Conservation (phyloP, 495 filamentous ascomycete genomes). For the Penicillium malachiteum region DNA sequence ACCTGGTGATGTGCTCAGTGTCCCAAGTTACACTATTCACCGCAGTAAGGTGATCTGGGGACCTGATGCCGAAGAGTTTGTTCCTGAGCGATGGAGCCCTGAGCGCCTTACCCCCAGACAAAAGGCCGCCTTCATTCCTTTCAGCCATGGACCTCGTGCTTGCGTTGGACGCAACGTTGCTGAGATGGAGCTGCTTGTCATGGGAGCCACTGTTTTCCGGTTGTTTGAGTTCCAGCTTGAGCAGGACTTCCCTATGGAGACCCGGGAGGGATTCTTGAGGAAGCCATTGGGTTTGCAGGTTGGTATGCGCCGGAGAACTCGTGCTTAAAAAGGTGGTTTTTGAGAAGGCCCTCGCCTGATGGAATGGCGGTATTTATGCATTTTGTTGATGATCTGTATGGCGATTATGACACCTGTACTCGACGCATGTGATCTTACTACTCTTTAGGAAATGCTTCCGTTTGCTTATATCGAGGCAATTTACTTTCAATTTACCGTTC, state of each 20-base stretch:
- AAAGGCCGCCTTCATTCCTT: slow-evolving; percentile 79
- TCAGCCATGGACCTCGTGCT: slow-evolving; percentile 74
- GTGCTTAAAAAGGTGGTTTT: slow-evolving; percentile 4
- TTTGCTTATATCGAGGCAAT: too few species aligned
- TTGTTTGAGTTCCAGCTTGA: slow-evolving; percentile 73
- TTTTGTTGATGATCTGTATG: background rate
- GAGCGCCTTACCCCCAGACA: slow-evolving; percentile 57
- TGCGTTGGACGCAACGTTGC: slow-evolving; percentile 88
- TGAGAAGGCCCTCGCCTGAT: too few species aligned
- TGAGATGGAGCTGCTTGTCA: slow-evolving; percentile 89
- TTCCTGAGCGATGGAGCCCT: slow-evolving; percentile 75
- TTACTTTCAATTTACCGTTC: too few species aligned
- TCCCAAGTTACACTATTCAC: slow-evolving; percentile 87
- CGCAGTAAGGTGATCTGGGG: slow-evolving; percentile 84
- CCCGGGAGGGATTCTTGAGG: slow-evolving; percentile 83
- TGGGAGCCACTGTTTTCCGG: slow-evolving; percentile 71
- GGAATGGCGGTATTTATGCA: too few species aligned
- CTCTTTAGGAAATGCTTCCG: too few species aligned
- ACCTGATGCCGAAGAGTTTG: slow-evolving; percentile 68
- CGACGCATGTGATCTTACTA: too few species aligned
- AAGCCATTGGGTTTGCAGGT: slow-evolving; percentile 79
- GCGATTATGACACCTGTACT: too few species aligned
- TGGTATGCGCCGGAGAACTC: slow-evolving; percentile 58
- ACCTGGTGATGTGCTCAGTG: slow-evolving; percentile 72
- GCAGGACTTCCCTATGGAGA: slow-evolving; percentile 68